Conservation (phyloP, 2,329 filamentous ascomycete genomes). For the Claviceps paspali region DNA sequence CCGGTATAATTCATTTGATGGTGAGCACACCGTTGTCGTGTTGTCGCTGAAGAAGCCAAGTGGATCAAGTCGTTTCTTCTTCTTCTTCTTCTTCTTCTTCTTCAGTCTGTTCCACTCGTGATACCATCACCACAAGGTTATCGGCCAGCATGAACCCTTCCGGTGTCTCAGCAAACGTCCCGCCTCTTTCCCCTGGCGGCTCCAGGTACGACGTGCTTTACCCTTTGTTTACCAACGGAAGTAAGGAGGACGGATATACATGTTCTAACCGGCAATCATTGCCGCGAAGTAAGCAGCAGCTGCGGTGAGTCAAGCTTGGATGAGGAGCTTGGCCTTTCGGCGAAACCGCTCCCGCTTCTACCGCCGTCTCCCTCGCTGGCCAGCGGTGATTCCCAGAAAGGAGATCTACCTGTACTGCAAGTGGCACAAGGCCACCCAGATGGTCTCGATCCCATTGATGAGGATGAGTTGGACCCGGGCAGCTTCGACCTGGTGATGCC, state of each 20-base stretch:
- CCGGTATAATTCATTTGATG: too few species aligned
- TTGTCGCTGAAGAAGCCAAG: too few species aligned
- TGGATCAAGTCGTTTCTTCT: too few species aligned
- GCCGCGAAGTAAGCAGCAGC: neutral
- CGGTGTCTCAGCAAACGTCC: neutral
- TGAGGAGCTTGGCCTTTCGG: slow-evolving; percentile 5
- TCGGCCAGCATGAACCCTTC: neutral
- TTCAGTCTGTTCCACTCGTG: neutral
- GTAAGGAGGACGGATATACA: neutral
- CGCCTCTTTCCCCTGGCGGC: neutral
- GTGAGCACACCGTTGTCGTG: too few species aligned
- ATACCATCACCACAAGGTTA: neutral
- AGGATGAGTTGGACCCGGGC: slow-evolving; percentile 21
- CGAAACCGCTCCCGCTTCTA: slow-evolving; percentile 5
- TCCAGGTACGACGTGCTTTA: neutral
- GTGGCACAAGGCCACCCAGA: slow-evolving; percentile 10
- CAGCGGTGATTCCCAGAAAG: neutral
- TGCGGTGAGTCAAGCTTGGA: slow-evolving; percentile 7
- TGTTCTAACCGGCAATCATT: slow-evolving; percentile 20
- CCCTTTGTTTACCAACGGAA: too few species aligned
- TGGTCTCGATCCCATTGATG: slow-evolving; percentile 19
- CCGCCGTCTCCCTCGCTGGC: neutral
- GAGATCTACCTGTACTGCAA: slow-evolving; percentile 5
- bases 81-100: too few species aligned
- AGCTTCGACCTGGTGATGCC: slow-evolving; percentile 21